These are phyloP conservation scores for Blechomonas ayalai DNA, from an alignment of 208 protist species.

Conservation along the genomic window DNA sequence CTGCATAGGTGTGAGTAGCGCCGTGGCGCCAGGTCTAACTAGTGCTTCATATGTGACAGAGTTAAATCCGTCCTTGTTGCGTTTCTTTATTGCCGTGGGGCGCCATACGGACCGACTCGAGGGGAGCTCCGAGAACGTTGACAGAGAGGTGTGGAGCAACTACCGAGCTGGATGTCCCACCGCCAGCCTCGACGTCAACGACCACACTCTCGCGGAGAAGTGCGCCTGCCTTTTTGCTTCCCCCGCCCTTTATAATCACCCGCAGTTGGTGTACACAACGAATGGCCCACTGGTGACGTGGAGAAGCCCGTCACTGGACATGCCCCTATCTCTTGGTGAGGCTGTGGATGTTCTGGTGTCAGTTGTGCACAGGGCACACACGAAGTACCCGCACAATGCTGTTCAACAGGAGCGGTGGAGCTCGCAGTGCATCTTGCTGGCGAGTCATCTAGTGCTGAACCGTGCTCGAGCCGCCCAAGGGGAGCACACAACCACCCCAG, in stretches of 20 bases:
- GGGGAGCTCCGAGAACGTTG: too few relatives aligned
- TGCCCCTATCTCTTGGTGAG: conserved; percentile 10
- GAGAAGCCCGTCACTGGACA: not conserved
- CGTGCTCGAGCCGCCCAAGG: too few relatives aligned
- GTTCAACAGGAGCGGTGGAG: conserved; percentile 24
- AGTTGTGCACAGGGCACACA: conserved; percentile 6
- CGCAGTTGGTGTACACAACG: conserved; percentile 6
- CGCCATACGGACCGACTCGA: too few relatives aligned
- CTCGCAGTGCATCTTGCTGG: conserved; percentile 6
- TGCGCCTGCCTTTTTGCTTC: conserved; percentile 4
- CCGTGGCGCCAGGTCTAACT: too few relatives aligned
- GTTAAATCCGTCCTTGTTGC: too few relatives aligned
- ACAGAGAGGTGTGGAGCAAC: too few relatives aligned
- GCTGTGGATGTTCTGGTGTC: conserved; percentile 11
- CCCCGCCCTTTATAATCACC: conserved; percentile 4
- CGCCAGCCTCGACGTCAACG: not conserved
- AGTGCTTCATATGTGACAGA: too few relatives aligned
- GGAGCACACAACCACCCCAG: too few relatives aligned
- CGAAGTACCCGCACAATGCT: conserved; percentile 8
- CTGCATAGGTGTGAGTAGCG: too few relatives aligned
- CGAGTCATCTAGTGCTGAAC: not conserved
- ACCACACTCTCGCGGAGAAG: conserved; percentile 1
- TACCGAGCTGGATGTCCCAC: too few relatives aligned
- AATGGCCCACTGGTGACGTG: conserved; percentile 10
- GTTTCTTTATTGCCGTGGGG: too few relatives aligned